These are phyloP conservation scores for Lentinula sp. DNA, from an alignment of 768 basidiomycete genomes.

Conservation along the genomic window DNA sequence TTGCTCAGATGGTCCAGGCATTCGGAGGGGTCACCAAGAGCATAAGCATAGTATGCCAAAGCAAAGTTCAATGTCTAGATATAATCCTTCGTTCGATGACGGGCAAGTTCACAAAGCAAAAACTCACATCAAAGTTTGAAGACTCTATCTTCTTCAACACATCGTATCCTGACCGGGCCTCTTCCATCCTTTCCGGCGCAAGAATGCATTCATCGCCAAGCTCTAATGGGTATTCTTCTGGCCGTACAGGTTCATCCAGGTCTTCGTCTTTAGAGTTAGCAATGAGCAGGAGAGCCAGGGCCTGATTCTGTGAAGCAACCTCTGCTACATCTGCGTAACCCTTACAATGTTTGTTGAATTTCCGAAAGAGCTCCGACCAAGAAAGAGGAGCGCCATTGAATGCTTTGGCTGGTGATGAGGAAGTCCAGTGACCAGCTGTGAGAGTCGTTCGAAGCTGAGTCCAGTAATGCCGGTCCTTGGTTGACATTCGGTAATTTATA, in stretches of 20 bases:
- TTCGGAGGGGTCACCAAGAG: slow-evolving; percentile 56
- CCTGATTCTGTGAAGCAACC: slow-evolving; percentile 62
- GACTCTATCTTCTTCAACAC: slow-evolving; percentile 42
- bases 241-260: slow-evolving; percentile 35
- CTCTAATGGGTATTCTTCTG: slow-evolving; percentile 30
- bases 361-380: slow-evolving; percentile 78
- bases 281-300: slow-evolving; percentile 50
- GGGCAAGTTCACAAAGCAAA: neutral
- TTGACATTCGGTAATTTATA: neutral
- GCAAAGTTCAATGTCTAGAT: slow-evolving; percentile 53
- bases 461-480: slow-evolving; percentile 77
- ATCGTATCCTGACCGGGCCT: slow-evolving; percentile 50
- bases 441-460: slow-evolving; percentile 64
- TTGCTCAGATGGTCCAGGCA: slow-evolving; percentile 55
- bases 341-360: slow-evolving; percentile 80
- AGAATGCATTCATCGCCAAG: slow-evolving; percentile 56
- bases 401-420: slow-evolving; percentile 52
- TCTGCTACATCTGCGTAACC: slow-evolving; percentile 57
- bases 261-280: slow-evolving; percentile 48
- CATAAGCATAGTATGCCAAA: slow-evolving; percentile 78
- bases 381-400: slow-evolving; percentile 46
- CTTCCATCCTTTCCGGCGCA: slow-evolving; percentile 48
- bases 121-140: slow-evolving; percentile 54
- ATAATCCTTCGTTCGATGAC: slow-evolving; percentile 1
- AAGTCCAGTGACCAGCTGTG: slow-evolving; percentile 70